A percentile compares a stretch with the other conserved stretches of the same genome.
Conservation (phyloP, 2,329 filamentous ascomycete genomes). For the Graphiopsis chlorocephala region DNA sequence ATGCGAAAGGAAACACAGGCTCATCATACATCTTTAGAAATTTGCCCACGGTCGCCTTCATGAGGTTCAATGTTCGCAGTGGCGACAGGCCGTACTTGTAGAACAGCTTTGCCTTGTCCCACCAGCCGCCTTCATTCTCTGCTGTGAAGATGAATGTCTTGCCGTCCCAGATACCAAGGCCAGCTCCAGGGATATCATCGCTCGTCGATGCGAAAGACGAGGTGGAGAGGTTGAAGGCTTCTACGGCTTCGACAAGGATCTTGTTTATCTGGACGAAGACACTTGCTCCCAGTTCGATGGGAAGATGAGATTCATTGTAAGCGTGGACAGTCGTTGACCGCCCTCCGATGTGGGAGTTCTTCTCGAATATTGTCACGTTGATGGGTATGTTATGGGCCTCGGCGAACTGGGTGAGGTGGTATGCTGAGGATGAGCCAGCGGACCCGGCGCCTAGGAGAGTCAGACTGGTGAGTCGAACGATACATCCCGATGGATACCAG, state of each 20-base stretch:
- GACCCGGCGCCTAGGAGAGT: conserved; percentile 73
- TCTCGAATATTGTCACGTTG: conserved; percentile 87
- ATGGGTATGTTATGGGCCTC: conserved; percentile 57
- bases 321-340: conserved; percentile 81
- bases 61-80: conserved; percentile 67
- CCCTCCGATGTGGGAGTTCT: conserved; percentile 72
- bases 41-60: conserved; percentile 66
- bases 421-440: conserved; percentile 82
- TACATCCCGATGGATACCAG: neutral
- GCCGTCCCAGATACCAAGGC: conserved; percentile 84
- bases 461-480: neutral
- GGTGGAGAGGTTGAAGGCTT: conserved; percentile 66
- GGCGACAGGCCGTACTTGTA: conserved; percentile 85
- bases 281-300: conserved; percentile 83
- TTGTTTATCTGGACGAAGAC: conserved; percentile 86
- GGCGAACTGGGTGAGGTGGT: conserved; percentile 73
- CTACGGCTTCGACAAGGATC: conserved; percentile 72
- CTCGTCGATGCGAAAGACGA: conserved; percentile 40
- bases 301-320: conserved; percentile 63
- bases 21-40: conserved; percentile 79
- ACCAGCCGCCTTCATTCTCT: conserved; percentile 65
- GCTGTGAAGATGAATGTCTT: conserved; percentile 67
- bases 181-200: conserved; percentile 48
- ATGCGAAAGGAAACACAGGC: conserved; percentile 80
- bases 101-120: conserved; percentile 73